Conservation (phyloP, 352 stramenopile genomes). For the Elongisporangium anandrum region DNA sequence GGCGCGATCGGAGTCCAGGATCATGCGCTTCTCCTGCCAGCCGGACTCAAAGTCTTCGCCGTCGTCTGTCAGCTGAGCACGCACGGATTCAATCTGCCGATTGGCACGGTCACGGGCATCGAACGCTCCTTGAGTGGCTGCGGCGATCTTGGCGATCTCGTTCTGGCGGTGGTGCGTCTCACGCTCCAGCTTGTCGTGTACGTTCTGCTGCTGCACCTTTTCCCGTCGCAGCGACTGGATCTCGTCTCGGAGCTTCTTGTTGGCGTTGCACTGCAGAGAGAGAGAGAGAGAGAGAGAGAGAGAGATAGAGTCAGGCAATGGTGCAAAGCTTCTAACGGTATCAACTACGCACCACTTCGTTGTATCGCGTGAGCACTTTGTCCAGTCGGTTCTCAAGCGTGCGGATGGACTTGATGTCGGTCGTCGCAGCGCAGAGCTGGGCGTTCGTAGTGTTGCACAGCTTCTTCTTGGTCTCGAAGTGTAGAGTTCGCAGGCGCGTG, state of each 20-base stretch:
- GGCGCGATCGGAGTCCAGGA: conserved; percentile 82
- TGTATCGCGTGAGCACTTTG: conserved; percentile 81
- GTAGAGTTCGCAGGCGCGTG: conserved; percentile 19
- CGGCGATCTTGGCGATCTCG: conserved; percentile 73
- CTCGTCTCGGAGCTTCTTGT: conserved; percentile 76
- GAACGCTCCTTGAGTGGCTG: conserved; percentile 75
- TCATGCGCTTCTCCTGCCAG: conserved; percentile 77
- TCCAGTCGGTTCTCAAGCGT: conserved; percentile 82
- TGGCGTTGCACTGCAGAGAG: conserved; percentile 66
- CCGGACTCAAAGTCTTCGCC: conserved; percentile 79
- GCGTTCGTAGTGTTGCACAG: conserved; percentile 46
- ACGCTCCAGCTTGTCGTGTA: conserved; percentile 75
- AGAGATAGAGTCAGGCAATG: not conserved
- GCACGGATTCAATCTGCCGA: conserved; percentile 71
- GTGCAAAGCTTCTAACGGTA: not conserved
- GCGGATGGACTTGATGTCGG: conserved; percentile 55
- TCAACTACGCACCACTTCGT: conserved; percentile 49
- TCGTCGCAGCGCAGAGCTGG: conserved; percentile 39
- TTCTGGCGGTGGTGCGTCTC: conserved; percentile 83
- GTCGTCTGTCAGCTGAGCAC: conserved; percentile 74
- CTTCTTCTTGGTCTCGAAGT: conserved; percentile 49
- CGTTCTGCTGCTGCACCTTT: conserved; percentile 71
- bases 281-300: conserved; percentile 1
- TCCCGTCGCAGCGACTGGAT: conserved; percentile 77
- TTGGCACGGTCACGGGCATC: conserved; percentile 83